A percentile compares a stretch with the other conserved stretches of the same genome.
These are phyloP conservation scores for Mentha longifolia DNA, from an alignment of 257 asterid genomes.

Conservation along the genomic window DNA sequence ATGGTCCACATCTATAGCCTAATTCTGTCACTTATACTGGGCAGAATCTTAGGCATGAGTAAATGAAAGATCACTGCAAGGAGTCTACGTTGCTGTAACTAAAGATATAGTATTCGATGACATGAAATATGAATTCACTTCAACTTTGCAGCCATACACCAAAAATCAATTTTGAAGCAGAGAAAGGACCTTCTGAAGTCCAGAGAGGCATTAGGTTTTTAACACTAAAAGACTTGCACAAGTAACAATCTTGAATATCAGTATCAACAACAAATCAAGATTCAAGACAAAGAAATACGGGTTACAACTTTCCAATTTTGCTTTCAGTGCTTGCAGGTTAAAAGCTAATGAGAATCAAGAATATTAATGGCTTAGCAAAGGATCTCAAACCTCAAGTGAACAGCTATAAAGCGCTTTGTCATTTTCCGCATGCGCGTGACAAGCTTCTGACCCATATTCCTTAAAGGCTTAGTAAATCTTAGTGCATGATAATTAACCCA, in stretches of 20 bases:
- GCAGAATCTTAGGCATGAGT: too few relatives aligned
- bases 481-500: slow-evolving; percentile 94
- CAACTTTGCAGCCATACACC: too few relatives aligned
- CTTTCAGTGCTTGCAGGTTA: slow-evolving; percentile 31
- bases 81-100: too few relatives aligned
- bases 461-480: slow-evolving; percentile 82
- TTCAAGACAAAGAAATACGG: background rate
- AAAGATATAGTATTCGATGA: too few relatives aligned
- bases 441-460: slow-evolving; percentile 79
- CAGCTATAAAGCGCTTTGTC: slow-evolving; percentile 86
- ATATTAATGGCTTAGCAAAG: slow-evolving; percentile 15
- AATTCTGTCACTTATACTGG: too few relatives aligned
- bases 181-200: slow-evolving; percentile 3
- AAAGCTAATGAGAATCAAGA: slow-evolving; percentile 22
- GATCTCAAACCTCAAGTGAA: slow-evolving; percentile 82
- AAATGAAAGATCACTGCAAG: too few relatives aligned
- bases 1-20: too few relatives aligned
- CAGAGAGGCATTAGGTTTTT: slow-evolving; percentile 18
- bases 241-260: slow-evolving; percentile 3
- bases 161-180: slow-evolving; percentile 2
- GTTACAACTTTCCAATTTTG: background rate
- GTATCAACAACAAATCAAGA: background rate
- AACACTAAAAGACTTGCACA: background rate
- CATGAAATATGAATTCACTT: background rate
- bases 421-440: slow-evolving; percentile 80